Conservation (phyloP, 2,329 filamentous ascomycete species). For the Trichoderma gracile region DNA sequence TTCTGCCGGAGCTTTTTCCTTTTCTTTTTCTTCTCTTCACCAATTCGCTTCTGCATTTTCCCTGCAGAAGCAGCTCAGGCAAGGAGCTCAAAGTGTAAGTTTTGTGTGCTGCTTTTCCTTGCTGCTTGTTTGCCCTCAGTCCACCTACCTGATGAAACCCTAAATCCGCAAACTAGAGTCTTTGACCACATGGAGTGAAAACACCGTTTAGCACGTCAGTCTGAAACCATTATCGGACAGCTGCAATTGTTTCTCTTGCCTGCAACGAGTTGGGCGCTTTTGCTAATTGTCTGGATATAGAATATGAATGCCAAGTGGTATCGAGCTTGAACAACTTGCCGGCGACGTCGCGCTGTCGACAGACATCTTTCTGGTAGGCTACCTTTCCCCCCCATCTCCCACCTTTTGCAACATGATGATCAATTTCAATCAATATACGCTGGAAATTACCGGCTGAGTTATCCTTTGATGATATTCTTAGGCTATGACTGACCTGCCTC, state of each 20-base stretch:
- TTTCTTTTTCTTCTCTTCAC: not conserved
- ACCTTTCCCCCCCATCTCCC: not conserved
- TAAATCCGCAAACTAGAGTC: slow-evolving; percentile 95
- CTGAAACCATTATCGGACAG: slow-evolving; percentile 58
- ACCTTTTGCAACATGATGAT: slow-evolving; percentile 52
- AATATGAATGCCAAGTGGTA: slow-evolving; percentile 27
- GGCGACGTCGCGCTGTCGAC: not conserved
- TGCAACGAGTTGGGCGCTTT: slow-evolving; percentile 19
- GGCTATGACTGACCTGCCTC: slow-evolving; percentile 72
- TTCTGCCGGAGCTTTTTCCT: slow-evolving; percentile 22
- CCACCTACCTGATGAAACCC: slow-evolving; percentile 71
- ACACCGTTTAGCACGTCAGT: slow-evolving; percentile 84
- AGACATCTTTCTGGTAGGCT: slow-evolving; percentile 36
- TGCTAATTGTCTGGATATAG: slow-evolving; percentile 33
- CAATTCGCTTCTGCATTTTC: slow-evolving; percentile 9
- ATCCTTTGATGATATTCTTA: slow-evolving; percentile 77
- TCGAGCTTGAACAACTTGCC: slow-evolving; percentile 12
- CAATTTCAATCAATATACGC: slow-evolving; percentile 68
- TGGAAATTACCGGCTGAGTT: slow-evolving; percentile 98
- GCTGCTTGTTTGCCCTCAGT: slow-evolving; percentile 15
- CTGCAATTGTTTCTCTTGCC: slow-evolving; percentile 26
- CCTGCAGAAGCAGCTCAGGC: slow-evolving; percentile 12
- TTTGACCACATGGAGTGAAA: slow-evolving; percentile 89
- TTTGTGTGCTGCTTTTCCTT: not conserved
- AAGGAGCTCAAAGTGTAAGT: slow-evolving; percentile 27